Conservation (phyloP, 2,329 filamentous ascomycete genomes). For the Verticillium nonalfalfae region DNA sequence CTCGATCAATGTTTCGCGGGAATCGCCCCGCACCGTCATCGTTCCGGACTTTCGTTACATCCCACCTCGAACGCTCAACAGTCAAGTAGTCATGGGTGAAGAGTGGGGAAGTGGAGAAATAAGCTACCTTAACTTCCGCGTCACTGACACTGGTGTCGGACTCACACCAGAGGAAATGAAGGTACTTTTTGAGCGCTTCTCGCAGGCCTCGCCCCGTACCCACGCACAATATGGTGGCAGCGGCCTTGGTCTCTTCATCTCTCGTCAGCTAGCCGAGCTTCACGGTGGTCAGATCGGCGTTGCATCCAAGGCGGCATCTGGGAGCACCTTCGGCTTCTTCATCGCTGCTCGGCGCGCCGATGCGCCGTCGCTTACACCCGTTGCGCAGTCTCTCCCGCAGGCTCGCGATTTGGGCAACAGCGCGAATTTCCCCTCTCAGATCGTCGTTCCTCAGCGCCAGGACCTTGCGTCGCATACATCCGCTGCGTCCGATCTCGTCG, state of each 20-base stretch:
- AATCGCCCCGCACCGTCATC: slow-evolving; percentile 21
- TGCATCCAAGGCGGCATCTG: slow-evolving; percentile 47
- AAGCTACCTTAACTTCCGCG: slow-evolving; percentile 40
- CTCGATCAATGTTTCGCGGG: slow-evolving; percentile 38
- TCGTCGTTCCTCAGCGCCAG: slow-evolving; percentile 12
- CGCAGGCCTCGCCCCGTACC: slow-evolving; percentile 47
- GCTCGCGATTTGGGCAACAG: neutral
- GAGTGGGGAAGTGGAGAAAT: slow-evolving; percentile 25
- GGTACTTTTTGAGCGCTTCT: slow-evolving; percentile 60
- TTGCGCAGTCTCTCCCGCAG: neutral
- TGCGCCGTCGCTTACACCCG: neutral
- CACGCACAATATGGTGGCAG: slow-evolving; percentile 57
- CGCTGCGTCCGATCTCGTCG: slow-evolving; percentile 12
- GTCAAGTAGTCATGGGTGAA: slow-evolving; percentile 11
- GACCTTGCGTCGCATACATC: slow-evolving; percentile 14
- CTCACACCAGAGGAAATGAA: slow-evolving; percentile 57
- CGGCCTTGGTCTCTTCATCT: slow-evolving; percentile 59
- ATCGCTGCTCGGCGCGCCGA: slow-evolving; percentile 34
- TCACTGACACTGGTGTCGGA: slow-evolving; percentile 60
- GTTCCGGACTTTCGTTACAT: slow-evolving; percentile 22
- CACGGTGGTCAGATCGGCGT: slow-evolving; percentile 62
- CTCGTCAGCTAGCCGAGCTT: slow-evolving; percentile 54
- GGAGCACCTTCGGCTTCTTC: slow-evolving; percentile 59
- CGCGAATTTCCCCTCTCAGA: slow-evolving; percentile 2
- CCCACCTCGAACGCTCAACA: slow-evolving; percentile 15